Evolutionary conservation across 164 flowering plant genomes (phyloP), one percentile per base, ranked within the genome.

Genomic region (Chimonanthus salicifolius): DNA sequence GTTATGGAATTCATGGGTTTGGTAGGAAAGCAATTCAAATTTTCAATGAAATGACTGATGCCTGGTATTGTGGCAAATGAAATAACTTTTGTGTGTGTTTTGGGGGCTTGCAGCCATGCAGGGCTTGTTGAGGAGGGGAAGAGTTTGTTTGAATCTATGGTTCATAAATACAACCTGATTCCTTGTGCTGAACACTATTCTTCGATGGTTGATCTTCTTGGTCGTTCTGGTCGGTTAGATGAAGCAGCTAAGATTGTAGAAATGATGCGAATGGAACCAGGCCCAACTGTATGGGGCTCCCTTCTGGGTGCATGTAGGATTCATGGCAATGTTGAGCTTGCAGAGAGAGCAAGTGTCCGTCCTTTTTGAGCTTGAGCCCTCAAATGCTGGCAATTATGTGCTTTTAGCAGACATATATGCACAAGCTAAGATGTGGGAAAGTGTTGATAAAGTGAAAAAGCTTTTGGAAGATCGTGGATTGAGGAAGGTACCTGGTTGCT

Each of bases 191-290:
- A 74, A 60, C 80, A 78, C 54, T 78, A 78, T 71, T 69, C 80
- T 18, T 78, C 71, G 50, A 74, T 78, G 80, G 80, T 78, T 71
- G 80, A 78, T 74, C 73, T 78, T 46, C 74, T 78, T 9, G 80
- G 80, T n/a, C 76, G 80, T 45, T 76, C 80, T 58, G 80, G 80
- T 7, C 73, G 9, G 58, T 65, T 78, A 7, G 70, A 78, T 48
- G 80, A 78, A 62, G 80, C 76, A 8, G 71, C 70, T 15, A 58
- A 70, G 67, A 51, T 74, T 43, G 33, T 78, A 13, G 76, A 70
- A 43, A 74, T 33, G 64, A 74, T 78, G 76, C 49, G 49, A n/a
- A 64, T 48, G 4, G 76, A 65, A 44, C 80, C 80, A 0, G 70
- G 70, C 47, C 71, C 80, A 11, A 74, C 74, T 7, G 76, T 78